Evolutionary conservation across 805 yeast genomes (phyloP), one percentile per base, ranked within the genome.

Genomic region (Wickerhamiella sergipiensis): DNA sequence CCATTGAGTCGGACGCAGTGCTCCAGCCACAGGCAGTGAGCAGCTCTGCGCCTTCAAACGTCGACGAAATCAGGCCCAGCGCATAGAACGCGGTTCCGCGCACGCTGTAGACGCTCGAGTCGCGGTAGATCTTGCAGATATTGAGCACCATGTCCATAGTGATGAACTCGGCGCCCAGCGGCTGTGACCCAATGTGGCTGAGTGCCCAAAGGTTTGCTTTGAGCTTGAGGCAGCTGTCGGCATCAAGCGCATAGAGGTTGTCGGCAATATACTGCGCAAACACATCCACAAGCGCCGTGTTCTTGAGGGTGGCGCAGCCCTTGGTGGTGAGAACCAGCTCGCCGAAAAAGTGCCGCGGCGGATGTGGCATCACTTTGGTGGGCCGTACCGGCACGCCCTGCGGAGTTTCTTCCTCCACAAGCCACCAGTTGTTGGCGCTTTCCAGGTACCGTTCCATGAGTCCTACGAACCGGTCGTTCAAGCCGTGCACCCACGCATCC

Each of bases 131-230:
- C 9, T 64, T 66, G 2, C 80, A 69, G 12, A 90, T 71, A 46
- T 77, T 76, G 54, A 72, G 71, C 39, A 78, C 71, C 51, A 78
- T 66, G 15, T 45, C 46, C 38, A 56, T 1, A 76, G 75, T 19
- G 67, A 70, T 58, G 43, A 81, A 67, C 17, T 73, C 69, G 17
- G 83, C 79, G 0, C 97, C 97, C 48, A 74, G 67, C 9, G 75
- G 75, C 1, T 87, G 77, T 0, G 88, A 77, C 1, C 89, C 89
- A 29, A 89, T 79, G 59, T 81, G 80, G 0, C 96, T 97, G 33
- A 86, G 71, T 1, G 94, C 81, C 97, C 97, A 90, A 36, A 90
- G 59, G 33, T 83, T 77, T 10, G 89, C 85, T 61, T 85, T 86
- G 23, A 90, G 64, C 54, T 73, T 74, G 8, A 69, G 33, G 18